Base-by-base conservation (phyloP, 2,329 filamentous ascomycete genomes). In the Claviceps purpurea region DNA sequence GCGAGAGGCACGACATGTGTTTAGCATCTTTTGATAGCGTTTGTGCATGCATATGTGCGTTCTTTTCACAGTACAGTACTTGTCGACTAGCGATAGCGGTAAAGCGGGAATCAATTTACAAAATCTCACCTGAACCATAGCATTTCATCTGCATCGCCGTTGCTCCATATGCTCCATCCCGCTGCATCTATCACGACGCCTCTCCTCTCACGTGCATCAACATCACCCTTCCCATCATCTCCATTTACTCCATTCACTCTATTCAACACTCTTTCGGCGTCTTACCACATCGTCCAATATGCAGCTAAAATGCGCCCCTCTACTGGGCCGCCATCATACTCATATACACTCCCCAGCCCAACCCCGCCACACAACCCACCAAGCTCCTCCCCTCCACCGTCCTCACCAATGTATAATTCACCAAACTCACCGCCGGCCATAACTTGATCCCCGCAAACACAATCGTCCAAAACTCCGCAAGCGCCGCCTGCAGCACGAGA, bases 341-440 rank as follows among this genome's bases (percentile, higher is more conserved):
- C 68, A 90, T 71, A 64, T 87, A 90, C 43, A 89, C 73, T 0
- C 83, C 82, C 87, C 87, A 91, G 14, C 72, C 75, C 24, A 91
- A 73, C 5, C 87, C 86, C 18, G 84, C 85, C 49, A 84, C 65
- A 57, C 81, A 80, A n/a, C 82, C 85, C 55, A 89, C 77, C 38
- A 90, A 68, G 49, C 85, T 83, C 40, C 87, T 74, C 50, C 76
- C 75, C 60, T 89, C 77, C 3, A 89, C 78, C n/a, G 82, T 85
- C 57, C 85, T 76, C 54, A 89, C 70, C 20, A 77, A 64, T 1
- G 81, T 75, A 61, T 86, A 89, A 71, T 86, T 86, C 55, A 87
- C 62, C 18, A 85, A 62, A 56, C 82, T 85, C 22, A 90, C 81
- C 3, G 76, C 59, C 1, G 87, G 87, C 79, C 87, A 89, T 53